Evolutionary conservation across 2,329 filamentous ascomycete species (phyloP).

Genomic region (Chaetomiaceae sp.): DNA sequence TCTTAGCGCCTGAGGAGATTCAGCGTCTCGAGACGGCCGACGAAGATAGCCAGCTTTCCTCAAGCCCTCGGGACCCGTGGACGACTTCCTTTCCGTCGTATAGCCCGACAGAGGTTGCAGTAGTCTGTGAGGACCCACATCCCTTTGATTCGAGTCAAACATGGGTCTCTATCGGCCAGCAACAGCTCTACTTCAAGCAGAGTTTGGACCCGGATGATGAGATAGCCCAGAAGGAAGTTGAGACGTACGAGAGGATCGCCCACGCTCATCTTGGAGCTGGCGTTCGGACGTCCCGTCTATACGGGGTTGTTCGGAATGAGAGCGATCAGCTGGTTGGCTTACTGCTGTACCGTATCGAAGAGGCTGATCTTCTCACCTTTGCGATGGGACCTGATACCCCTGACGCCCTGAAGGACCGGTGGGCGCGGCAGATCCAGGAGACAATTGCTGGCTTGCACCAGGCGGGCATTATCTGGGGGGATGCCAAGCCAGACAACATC

Average conservation of each 20-base stretch:
- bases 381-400: slow-evolving; percentile 1
- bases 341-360: slow-evolving; percentile 3
- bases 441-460: slow-evolving; percentile 2
- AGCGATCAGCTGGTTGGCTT: slow-evolving; percentile 3
- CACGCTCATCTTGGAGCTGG: neutral
- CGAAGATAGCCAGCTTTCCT: neutral
- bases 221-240: neutral
- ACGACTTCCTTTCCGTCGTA: slow-evolving; percentile 9
- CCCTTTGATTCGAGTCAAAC: slow-evolving; percentile 3
- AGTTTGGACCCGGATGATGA: neutral
- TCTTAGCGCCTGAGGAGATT: neutral
- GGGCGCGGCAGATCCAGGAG: slow-evolving; percentile 5
- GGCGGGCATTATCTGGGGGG: slow-evolving; percentile 28
- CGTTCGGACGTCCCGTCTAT: slow-evolving; percentile 3
- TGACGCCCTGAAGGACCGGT: slow-evolving; percentile 4
- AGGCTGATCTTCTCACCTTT: neutral
- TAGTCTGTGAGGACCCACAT: slow-evolving; percentile 3
- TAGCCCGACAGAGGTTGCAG: neutral
- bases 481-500: slow-evolving; percentile 32
- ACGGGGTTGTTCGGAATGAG: slow-evolving; percentile 7
- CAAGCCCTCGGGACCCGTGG: neutral
- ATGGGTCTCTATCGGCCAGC: slow-evolving; percentile 1
- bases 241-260: slow-evolving; percentile 8
- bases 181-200: slow-evolving; percentile 4
- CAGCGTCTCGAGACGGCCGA: neutral